Percentiles rank a stretch among this genome's conserved stretches.
These are phyloP conservation scores for Francoa sonchifolia DNA, from an alignment of 441 rosid species.

Conservation along the genomic window DNA sequence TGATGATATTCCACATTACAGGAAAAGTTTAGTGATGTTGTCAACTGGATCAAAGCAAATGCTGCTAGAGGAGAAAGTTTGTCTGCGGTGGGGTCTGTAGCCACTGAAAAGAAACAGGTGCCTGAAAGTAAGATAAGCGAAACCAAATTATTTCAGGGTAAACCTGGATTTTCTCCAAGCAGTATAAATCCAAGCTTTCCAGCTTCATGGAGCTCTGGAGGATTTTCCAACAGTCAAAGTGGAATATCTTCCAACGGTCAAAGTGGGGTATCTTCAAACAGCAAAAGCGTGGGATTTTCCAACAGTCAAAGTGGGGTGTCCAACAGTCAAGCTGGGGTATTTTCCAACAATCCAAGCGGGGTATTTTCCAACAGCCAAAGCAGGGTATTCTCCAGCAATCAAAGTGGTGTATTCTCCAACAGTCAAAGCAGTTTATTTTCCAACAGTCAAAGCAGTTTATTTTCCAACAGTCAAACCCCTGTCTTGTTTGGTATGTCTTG, in stretches of 20 bases:
- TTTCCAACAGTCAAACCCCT: conserved; percentile 19
- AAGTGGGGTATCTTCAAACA: conserved; percentile 13
- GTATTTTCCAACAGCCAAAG: no score
- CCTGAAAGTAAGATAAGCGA: conserved; percentile 35
- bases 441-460: conserved; percentile 12
- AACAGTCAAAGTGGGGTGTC: conserved; percentile 16
- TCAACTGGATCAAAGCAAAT: conserved; percentile 73
- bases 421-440: conserved; percentile 13
- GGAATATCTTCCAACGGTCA: conserved; percentile 14
- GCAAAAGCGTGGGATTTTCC: conserved; percentile 13
- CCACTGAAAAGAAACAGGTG: conserved; percentile 25
- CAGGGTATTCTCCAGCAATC: no score
- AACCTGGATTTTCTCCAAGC: conserved; percentile 5
- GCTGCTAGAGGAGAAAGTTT: conserved; percentile 29
- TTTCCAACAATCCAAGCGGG: no score
- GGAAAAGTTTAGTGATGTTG: conserved; percentile 83
- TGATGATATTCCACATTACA: conserved; percentile 13
- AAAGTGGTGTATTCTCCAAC: conserved; percentile 14
- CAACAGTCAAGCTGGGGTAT: no score
- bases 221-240: conserved; percentile 29
- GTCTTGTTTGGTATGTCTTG: conserved; percentile 38
- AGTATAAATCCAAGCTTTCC: conserved; percentile 8
- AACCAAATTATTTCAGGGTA: conserved; percentile 13
- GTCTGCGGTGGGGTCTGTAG: conserved; percentile 27
- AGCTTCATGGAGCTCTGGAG: conserved; percentile 38